phyloP scores from a whole-genome alignment of 306 rosid species.

The Vicia villosa region DNA sequence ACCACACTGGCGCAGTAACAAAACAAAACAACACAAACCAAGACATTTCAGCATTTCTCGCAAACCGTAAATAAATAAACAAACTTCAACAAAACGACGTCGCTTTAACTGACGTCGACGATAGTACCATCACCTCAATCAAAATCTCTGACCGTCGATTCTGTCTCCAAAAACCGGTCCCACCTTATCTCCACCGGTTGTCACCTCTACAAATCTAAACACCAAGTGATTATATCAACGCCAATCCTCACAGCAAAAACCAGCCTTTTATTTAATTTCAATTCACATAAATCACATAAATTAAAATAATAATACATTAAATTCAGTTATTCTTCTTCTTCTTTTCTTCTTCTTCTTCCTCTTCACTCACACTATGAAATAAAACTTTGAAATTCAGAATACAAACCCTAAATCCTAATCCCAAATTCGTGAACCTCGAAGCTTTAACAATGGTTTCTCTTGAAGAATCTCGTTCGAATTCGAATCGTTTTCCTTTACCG shows the following conservation, averaged over 20 bases:
- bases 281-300: not conserved
- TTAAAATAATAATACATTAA: not conserved
- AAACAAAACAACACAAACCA: not conserved
- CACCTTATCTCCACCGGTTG: constrained; percentile 39
- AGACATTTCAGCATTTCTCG: constrained; percentile 26
- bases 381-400: constrained; percentile 9
- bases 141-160: constrained; percentile 39
- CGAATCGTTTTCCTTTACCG: constrained; percentile 59
- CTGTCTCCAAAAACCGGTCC: constrained; percentile 10
- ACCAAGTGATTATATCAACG: constrained; percentile 36
- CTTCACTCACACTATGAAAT: constrained; percentile 44
- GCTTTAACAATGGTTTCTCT: constrained; percentile 74
- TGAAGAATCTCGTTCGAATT: constrained; percentile 64
- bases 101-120: constrained; percentile 34
- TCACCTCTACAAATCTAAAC: constrained; percentile 34
- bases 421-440: not conserved
- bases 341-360: no score
- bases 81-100: constrained; percentile 41
- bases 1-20: not conserved
- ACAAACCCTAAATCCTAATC: constrained; percentile 1
- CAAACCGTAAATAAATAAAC: not conserved
- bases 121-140: no score
- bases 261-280: constrained; percentile 42
- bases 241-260: constrained; percentile 41
- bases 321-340: not conserved